Base-by-base conservation (phyloP, 2,329 filamentous ascomycete species). In the Trichoderma oligosporum region DNA sequence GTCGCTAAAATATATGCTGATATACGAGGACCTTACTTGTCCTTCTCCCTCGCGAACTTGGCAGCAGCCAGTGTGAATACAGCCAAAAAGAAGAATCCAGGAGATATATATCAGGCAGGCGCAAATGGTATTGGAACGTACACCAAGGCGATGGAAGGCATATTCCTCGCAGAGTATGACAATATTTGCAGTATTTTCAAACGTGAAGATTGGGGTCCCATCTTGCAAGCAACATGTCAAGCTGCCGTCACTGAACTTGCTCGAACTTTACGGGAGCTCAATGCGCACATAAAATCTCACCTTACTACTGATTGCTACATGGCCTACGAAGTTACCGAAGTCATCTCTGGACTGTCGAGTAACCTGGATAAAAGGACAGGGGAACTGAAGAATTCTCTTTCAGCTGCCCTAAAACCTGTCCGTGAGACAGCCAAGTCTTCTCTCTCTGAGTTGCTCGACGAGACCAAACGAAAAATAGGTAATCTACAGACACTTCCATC, bases 81-180 rank as follows among this genome's bases (percentile, higher is more conserved):
- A 47, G 81, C 88, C 20, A 92, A 90, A 71, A 88, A 90, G 71
- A 91, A 89, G 73, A 85, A 85, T 54, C 81, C 87, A 1, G 90
- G 93, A 69, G 89, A 89, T 2, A 83, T 95, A 8, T 99, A 99
- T 71, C 85, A 86, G 59, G 82, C 89, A 59, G 93, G 92, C 12
- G 94, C 89, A 20, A 97, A 94, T 71, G 93, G 91, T 4, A 95
- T 99, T 59, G 86, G 88, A 2, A 91, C 88, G 33, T 99, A 99
- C 69, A 88, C 91, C 0, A 86, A 87, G 66, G 89, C 88, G 0
- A 84, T 99, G 74, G 91, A 97, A 69, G 89, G 87, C 6, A 85
- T 97, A 61, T 93, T 96, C 63, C 73, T 88, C 24, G 85, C 92
- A 9, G 94, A 99, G 72, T 91, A 96, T 71, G 89, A 96, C 58